Percentiles rank a stretch among this genome's conserved stretches.
Conservation (phyloP, 2,329 filamentous ascomycete species). For the Teratosphaeriaceae sp. region DNA sequence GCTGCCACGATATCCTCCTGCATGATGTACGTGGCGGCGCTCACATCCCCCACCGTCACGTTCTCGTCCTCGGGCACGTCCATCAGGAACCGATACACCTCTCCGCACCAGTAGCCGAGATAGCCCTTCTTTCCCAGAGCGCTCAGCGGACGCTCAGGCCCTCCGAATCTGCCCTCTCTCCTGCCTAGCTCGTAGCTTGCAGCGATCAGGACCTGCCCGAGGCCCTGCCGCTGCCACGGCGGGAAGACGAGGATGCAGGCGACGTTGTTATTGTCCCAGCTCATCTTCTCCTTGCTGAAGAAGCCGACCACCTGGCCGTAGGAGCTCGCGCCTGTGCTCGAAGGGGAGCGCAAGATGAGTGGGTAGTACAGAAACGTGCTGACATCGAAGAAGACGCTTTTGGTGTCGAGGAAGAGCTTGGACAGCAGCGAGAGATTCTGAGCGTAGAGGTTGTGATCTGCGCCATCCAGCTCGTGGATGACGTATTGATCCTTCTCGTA, state of each 20-base stretch:
- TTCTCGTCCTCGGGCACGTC: slow-evolving; percentile 39
- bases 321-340: slow-evolving; percentile 35
- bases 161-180: slow-evolving; percentile 75
- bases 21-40: slow-evolving; percentile 73
- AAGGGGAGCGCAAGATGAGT: slow-evolving; percentile 71
- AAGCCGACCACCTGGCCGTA: slow-evolving; percentile 71
- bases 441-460: slow-evolving; percentile 78
- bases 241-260: slow-evolving; percentile 95
- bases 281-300: slow-evolving; percentile 98
- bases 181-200: slow-evolving; percentile 87
- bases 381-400: slow-evolving; percentile 97
- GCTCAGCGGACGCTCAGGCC: slow-evolving; percentile 89
- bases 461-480: slow-evolving; percentile 89
- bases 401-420: slow-evolving; percentile 96
- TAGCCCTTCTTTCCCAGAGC: slow-evolving; percentile 80
- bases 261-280: slow-evolving; percentile 97
- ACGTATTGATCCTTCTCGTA: slow-evolving; percentile 77
- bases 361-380: slow-evolving; percentile 92
- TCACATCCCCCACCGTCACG: slow-evolving; percentile 65
- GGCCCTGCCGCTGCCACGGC: slow-evolving; percentile 85
- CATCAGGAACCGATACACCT: slow-evolving; percentile 65
- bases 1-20: slow-evolving; percentile 75
- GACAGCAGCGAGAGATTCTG: slow-evolving; percentile 95
- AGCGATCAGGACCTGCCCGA: slow-evolving; percentile 85
- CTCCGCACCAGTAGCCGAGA: slow-evolving; percentile 75